These are phyloP conservation scores for Hortaea werneckii DNA, from an alignment of 2,329 filamentous ascomycete genomes.

Conservation along the genomic window DNA sequence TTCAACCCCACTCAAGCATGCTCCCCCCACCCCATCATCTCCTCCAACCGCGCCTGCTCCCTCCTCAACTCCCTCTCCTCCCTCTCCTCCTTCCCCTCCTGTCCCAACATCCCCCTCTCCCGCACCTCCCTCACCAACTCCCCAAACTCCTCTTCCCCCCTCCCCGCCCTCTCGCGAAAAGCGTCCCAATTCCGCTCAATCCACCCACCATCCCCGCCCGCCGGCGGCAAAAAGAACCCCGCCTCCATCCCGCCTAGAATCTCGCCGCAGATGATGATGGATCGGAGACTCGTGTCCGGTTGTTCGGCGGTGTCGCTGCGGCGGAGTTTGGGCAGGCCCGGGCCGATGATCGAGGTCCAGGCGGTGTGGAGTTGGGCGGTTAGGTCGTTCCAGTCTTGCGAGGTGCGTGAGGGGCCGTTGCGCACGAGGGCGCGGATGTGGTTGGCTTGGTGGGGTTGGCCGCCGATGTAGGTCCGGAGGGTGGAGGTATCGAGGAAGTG, in stretches of 20 bases:
- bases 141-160: constrained; percentile 25
- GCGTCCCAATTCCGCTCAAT: constrained; percentile 22
- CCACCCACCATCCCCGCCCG: constrained; percentile 25
- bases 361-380: constrained; percentile 13
- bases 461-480: constrained; percentile 25
- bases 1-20: constrained; percentile 7
- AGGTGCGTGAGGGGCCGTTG: constrained; percentile 22
- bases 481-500: constrained; percentile 25
- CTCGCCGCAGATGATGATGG: constrained; percentile 17
- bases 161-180: constrained; percentile 25
- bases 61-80: constrained; percentile 5
- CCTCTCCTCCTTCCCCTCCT: constrained; percentile 8
- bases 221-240: constrained; percentile 20
- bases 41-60: constrained; percentile 15
- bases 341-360: constrained; percentile 22
- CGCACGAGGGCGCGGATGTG: constrained; percentile 28
- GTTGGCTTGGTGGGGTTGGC: constrained; percentile 24
- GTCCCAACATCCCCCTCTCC: constrained; percentile 19
- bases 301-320: constrained; percentile 6
- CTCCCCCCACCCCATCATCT: constrained; percentile 21
- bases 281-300: constrained; percentile 14
- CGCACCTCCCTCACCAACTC: constrained; percentile 24
- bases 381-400: constrained; percentile 22
- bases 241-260: constrained; percentile 24
- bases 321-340: constrained; percentile 10